Percentiles rank a stretch among this genome's conserved stretches.
phyloP scores from a whole-genome alignment of 305 asterid genomes.

The Rubia balearica region DNA sequence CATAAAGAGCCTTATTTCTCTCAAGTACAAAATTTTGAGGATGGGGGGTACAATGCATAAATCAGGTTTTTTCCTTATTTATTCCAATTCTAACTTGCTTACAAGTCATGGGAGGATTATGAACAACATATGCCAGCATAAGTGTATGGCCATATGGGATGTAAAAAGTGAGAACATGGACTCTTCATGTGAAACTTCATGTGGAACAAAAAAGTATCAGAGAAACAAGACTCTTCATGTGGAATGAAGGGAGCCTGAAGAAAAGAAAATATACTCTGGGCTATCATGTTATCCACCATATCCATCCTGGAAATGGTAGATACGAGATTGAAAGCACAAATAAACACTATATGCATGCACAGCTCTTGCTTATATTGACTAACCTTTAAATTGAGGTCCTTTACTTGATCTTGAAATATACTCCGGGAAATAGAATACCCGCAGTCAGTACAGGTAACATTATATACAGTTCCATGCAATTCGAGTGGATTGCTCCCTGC shows the following conservation, averaged over 20 bases:
- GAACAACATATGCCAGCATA: background rate
- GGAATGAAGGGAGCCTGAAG: background rate
- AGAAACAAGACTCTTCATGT: background rate
- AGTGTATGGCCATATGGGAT: background rate
- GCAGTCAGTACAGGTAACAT: conserved; percentile 79
- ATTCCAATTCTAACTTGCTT: background rate
- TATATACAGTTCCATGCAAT: conserved; percentile 92
- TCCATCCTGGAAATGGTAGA: background rate
- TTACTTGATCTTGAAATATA: conserved; percentile 82
- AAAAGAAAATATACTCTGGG: background rate
- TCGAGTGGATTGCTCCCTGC: conserved; percentile 98
- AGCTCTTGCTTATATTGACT: conserved; percentile 16
- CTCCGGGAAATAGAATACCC: conserved; percentile 70
- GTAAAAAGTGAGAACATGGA: background rate
- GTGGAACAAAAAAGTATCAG: background rate
- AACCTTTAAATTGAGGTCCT: conserved; percentile 83
- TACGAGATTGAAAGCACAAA: background rate
- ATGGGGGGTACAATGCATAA: background rate
- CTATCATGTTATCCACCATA: background rate
- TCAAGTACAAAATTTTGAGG: background rate
- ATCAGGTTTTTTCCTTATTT: background rate
- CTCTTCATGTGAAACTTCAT: background rate
- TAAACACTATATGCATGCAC: background rate
- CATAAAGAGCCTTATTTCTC: background rate
- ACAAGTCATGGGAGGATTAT: background rate